A percentile compares a stretch with the other conserved stretches of the same genome.
These are phyloP conservation scores for Monosporozyma aerobia DNA, from an alignment of 805 yeast genomes.

Conservation along the genomic window DNA sequence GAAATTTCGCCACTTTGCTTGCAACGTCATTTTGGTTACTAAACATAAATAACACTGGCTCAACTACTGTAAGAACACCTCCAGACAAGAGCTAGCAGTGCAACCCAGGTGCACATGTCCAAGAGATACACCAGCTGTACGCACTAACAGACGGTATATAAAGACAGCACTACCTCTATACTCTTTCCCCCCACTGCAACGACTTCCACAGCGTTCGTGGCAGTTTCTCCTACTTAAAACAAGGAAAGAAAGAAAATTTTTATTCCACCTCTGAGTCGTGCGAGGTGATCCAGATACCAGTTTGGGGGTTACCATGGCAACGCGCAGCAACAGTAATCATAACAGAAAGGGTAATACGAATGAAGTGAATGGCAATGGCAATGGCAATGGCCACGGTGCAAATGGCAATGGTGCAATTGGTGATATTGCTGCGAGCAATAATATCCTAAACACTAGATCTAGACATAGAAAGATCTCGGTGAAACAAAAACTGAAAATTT, in stretches of 20 bases:
- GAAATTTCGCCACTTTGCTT: not conserved
- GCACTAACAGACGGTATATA: not conserved
- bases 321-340: not conserved
- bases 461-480: constrained; percentile 93
- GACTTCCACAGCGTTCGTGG: no score
- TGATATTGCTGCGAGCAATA: constrained; percentile 5
- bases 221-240: not conserved
- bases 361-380: constrained; percentile 1
- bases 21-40: not conserved
- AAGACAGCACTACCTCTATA: not conserved
- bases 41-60: not conserved
- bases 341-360: not conserved
- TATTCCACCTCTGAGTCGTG: not conserved
- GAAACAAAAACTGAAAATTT: constrained; percentile 73
- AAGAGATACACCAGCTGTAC: not conserved
- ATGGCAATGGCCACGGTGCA: not conserved
- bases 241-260: not conserved
- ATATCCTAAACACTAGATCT: constrained; percentile 57
- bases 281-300: not conserved
- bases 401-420: not conserved
- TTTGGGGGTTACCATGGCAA: not conserved
- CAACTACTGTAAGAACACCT: no score
- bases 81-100: no score
- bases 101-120: not conserved
- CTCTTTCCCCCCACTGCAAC: not conserved